Conservation (phyloP, 2,329 filamentous ascomycete genomes). For the Beauveria rudraprayagi region DNA sequence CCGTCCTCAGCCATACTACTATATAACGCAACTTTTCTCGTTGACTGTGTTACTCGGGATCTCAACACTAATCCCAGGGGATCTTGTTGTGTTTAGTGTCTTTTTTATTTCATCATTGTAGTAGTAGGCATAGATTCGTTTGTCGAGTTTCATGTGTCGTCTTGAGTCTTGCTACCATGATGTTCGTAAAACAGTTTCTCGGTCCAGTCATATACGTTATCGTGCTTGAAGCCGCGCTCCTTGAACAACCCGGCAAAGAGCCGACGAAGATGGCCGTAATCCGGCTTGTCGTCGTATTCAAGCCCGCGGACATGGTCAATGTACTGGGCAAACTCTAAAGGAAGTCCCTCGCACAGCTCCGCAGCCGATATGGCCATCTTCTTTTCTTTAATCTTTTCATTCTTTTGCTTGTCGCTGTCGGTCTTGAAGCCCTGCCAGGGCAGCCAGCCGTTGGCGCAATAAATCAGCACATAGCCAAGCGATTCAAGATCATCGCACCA, state of each 20-base stretch:
- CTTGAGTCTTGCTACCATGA: neutral
- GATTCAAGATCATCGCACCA: neutral
- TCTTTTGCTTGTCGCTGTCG: neutral
- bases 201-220: neutral
- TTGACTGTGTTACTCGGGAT: too few species aligned
- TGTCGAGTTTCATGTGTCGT: neutral
- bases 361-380: neutral
- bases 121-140: too few species aligned
- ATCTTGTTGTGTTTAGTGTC: too few species aligned
- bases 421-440: neutral
- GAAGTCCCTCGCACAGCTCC: neutral
- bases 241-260: neutral
- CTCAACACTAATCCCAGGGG: too few species aligned
- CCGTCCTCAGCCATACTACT: too few species aligned
- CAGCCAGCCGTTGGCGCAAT: neutral
- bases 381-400: neutral
- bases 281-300: neutral
- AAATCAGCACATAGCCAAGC: neutral
- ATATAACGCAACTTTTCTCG: too few species aligned
- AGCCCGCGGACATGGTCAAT: neutral
- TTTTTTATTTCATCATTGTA: too few species aligned
- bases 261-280: neutral
- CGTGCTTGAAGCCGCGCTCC: neutral
- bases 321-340: neutral
- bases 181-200: neutral